A percentile compares a stretch with the other conserved stretches of the same genome.
phyloP scores from a whole-genome alignment of 306 rosid species.

The Ormosia emarginata region DNA sequence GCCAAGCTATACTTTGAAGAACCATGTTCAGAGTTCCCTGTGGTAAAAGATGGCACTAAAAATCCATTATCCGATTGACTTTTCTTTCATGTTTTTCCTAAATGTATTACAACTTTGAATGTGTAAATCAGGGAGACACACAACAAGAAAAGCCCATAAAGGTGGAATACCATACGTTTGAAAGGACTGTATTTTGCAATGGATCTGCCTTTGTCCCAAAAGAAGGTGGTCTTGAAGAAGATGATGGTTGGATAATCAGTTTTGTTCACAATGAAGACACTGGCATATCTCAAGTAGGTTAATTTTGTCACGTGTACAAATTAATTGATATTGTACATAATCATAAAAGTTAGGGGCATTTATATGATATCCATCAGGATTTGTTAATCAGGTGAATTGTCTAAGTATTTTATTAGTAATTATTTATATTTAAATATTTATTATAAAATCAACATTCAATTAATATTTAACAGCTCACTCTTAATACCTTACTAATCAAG shows the following conservation, averaged over 20 bases:
- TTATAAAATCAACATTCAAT: too few species aligned
- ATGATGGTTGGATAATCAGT: slow-evolving; percentile 73
- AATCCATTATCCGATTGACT: neutral
- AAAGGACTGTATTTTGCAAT: slow-evolving; percentile 49
- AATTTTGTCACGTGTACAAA: neutral
- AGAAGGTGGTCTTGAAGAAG: slow-evolving; percentile 53
- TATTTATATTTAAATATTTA: too few species aligned
- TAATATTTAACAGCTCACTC: too few species aligned
- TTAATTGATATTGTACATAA: too few species aligned
- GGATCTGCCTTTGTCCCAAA: slow-evolving; percentile 60
- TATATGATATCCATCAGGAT: too few species aligned
- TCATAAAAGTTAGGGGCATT: too few species aligned
- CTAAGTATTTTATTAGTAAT: too few species aligned
- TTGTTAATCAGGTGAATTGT: too few species aligned
- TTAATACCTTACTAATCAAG: too few species aligned
- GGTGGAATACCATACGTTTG: slow-evolving; percentile 60
- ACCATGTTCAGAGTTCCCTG: slow-evolving; percentile 15
- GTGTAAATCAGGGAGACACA: slow-evolving; percentile 22
- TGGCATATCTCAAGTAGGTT: slow-evolving; percentile 40
- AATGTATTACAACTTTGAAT: neutral
- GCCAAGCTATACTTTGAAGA: slow-evolving; percentile 61
- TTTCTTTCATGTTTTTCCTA: neutral
- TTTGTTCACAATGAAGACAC: slow-evolving; percentile 73
- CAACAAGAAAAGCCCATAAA: slow-evolving; percentile 26
- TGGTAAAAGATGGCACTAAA: slow-evolving; percentile 12